Conservation (phyloP, 148 eudicot species). For the Persicaria tinctoria region DNA sequence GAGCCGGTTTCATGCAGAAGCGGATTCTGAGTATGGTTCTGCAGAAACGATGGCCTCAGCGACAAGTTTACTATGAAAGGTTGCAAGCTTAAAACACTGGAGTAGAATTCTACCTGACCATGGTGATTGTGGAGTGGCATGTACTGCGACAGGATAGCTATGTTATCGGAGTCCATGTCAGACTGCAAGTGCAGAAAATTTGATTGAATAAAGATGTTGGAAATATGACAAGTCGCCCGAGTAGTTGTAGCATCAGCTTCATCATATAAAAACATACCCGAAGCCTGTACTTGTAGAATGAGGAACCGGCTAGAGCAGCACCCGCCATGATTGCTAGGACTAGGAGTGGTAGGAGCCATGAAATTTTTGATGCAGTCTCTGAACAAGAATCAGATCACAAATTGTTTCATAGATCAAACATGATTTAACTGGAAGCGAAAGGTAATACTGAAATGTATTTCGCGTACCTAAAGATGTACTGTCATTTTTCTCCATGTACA, state of each 20-base stretch:
- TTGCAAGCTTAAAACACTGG: too few species aligned
- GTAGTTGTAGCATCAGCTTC: background rate
- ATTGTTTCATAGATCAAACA: background rate
- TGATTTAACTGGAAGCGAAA: too few species aligned
- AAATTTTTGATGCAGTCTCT: constrained; percentile 46
- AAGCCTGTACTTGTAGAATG: constrained; percentile 84
- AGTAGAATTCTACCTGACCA: background rate
- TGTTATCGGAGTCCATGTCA: constrained; percentile 90
- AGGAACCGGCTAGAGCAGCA: constrained; percentile 57
- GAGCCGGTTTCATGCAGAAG: too few species aligned
- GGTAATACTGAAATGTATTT: background rate
- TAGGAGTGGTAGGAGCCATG: constrained; percentile 41
- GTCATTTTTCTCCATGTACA: constrained; percentile 71
- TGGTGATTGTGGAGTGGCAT: constrained; percentile 80
- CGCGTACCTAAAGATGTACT: constrained; percentile 71
- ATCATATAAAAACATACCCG: constrained; percentile 36
- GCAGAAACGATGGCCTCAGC: too few species aligned
- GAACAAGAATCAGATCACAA: constrained; percentile 11
- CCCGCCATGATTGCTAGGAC: constrained; percentile 40
- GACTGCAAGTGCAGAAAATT: constrained; percentile 30
- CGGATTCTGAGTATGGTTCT: too few species aligned
- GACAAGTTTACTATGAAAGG: too few species aligned
- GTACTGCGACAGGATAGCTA: constrained; percentile 95
- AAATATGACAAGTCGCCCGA: too few species aligned
- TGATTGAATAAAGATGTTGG: background rate